Evolutionary conservation across 345 rosid genomes (phyloP).

Genomic region (Pistacia vera): DNA sequence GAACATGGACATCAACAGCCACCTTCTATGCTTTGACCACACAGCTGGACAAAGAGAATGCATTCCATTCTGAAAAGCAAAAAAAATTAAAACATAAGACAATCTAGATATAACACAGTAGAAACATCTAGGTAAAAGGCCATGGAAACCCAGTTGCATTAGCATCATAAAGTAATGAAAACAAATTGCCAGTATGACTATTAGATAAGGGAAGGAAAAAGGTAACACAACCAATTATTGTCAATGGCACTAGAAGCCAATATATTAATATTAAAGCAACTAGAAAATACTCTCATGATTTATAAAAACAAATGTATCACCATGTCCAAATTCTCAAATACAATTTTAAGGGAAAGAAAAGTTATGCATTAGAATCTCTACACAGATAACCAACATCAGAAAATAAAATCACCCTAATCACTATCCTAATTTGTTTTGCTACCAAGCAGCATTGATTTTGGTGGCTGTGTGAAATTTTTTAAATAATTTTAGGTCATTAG

Average conservation of each 20-base stretch:
- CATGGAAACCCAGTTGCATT: background rate
- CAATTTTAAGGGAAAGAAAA: background rate
- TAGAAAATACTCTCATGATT: background rate
- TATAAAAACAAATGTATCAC: background rate
- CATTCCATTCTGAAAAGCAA: constrained; percentile 74
- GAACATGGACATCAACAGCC: constrained; percentile 98
- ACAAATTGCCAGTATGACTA: background rate
- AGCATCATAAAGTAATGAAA: background rate
- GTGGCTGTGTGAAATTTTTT: background rate
- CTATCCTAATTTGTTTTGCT: background rate
- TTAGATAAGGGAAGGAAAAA: background rate
- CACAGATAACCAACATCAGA: background rate
- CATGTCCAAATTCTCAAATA: background rate
- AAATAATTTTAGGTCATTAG: too few relatives aligned
- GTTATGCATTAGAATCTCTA: background rate
- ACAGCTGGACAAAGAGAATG: constrained; percentile 97
- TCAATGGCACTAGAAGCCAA: background rate
- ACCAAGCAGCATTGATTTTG: background rate
- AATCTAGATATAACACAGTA: background rate
- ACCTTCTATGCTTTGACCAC: constrained; percentile 97
- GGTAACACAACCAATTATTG: background rate
- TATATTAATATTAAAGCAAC: background rate
- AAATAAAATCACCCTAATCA: background rate
- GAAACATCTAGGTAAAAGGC: constrained; percentile 1
- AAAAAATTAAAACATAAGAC: constrained; percentile 19